Conservation (phyloP, 2,329 filamentous ascomycete genomes). For the Alternaria ventricosa region DNA sequence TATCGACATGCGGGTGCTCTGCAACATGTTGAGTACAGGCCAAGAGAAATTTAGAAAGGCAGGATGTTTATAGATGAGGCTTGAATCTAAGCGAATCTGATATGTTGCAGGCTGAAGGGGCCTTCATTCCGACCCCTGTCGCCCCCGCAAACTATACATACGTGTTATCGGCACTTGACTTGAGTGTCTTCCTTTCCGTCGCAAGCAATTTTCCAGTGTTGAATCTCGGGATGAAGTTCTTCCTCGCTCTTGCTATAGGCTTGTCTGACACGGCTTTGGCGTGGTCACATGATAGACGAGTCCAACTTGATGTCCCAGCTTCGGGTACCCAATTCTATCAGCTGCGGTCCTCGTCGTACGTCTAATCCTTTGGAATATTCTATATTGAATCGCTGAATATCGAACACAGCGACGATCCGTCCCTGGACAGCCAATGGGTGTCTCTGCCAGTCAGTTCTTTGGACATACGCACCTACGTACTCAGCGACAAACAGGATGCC, state of each 20-base stretch:
- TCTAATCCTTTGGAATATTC: neutral
- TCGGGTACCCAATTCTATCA: constrained; percentile 34
- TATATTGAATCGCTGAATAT: neutral
- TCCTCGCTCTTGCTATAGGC: constrained; percentile 22
- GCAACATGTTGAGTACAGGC: neutral
- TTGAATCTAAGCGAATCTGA: neutral
- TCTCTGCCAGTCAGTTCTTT: constrained; percentile 22
- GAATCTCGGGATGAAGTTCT: constrained; percentile 28
- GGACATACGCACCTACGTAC: constrained; percentile 21
- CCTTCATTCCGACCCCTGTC: constrained; percentile 14
- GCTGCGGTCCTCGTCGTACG: constrained; percentile 37
- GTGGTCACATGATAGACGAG: constrained; percentile 23
- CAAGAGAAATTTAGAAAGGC: constrained; percentile 9
- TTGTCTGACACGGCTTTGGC: constrained; percentile 30
- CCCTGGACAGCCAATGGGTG: constrained; percentile 34
- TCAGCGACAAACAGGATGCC: constrained; percentile 18
- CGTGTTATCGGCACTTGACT: constrained; percentile 5
- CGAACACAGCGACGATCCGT: constrained; percentile 18
- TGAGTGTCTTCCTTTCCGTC: neutral
- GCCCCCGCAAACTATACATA: constrained; percentile 7
- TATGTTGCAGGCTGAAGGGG: constrained; percentile 21
- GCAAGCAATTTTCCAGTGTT: neutral
- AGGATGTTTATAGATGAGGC: constrained; percentile 9
- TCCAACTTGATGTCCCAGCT: constrained; percentile 24
- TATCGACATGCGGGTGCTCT: neutral